These are phyloP conservation scores for Biancaea sappan DNA, from an alignment of 306 rosid genomes.

Conservation along the genomic window DNA sequence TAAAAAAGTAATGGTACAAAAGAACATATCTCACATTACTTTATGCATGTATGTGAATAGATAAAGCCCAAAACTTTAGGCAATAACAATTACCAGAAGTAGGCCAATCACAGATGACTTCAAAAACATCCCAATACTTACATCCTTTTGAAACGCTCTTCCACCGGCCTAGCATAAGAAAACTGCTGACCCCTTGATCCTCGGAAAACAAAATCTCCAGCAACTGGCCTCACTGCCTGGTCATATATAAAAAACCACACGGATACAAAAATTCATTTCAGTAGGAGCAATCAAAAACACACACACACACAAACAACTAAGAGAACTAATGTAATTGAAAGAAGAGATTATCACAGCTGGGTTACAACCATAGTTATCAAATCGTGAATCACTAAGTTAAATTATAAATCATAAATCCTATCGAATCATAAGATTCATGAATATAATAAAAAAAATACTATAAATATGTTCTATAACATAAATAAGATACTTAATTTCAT, in stretches of 20 bases:
- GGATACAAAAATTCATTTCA: slow-evolving; percentile 29
- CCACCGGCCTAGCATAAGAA: slow-evolving; percentile 55
- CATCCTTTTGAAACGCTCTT: slow-evolving; percentile 58
- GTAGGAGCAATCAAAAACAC: slow-evolving; percentile 14
- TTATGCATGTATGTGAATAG: neutral
- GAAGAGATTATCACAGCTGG: slow-evolving; percentile 16
- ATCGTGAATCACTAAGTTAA: too few species aligned
- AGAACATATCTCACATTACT: neutral
- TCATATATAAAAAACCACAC: slow-evolving; percentile 37
- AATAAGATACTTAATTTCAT: too few species aligned
- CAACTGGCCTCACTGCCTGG: slow-evolving; percentile 63
- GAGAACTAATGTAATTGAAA: slow-evolving; percentile 5
- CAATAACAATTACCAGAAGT: neutral
- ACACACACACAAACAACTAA: slow-evolving; percentile 13
- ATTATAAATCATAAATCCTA: too few species aligned
- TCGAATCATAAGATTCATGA: too few species aligned
- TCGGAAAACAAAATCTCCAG: slow-evolving; percentile 42
- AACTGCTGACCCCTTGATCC: slow-evolving; percentile 61
- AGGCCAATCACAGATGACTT: slow-evolving; percentile 5
- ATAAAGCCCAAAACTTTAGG: neutral
- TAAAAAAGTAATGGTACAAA: slow-evolving; percentile 23
- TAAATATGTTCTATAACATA: too few species aligned
- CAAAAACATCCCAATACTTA: slow-evolving; percentile 42
- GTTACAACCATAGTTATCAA: too few species aligned
- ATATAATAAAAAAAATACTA: too few species aligned